A percentile compares a stretch with the other conserved stretches of the same genome.
Conservation (phyloP, 345 rosid species). For the Eucalyptus albens region DNA sequence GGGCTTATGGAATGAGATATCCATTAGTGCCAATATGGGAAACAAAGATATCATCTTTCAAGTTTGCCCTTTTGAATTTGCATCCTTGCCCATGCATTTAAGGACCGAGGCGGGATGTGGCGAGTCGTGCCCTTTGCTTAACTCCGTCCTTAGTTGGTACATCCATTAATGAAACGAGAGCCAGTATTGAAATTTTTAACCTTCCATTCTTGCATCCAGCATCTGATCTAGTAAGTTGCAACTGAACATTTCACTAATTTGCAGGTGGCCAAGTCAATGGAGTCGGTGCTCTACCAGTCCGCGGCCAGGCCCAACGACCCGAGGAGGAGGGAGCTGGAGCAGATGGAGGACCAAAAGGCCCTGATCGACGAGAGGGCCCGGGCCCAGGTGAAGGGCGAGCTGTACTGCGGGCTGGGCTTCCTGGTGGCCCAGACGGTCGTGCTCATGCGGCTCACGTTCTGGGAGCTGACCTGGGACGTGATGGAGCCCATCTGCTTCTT, state of each 20-base stretch:
- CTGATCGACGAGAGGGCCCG: conserved; percentile 44
- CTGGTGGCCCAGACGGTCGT: conserved; percentile 47
- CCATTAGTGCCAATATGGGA: not conserved
- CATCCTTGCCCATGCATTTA: not conserved
- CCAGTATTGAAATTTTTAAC: not conserved
- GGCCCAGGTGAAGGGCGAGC: conserved; percentile 46
- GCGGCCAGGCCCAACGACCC: conserved; percentile 36
- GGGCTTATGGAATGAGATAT: not conserved
- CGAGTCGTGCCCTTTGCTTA: not conserved
- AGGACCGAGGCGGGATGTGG: not conserved
- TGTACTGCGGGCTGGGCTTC: conserved; percentile 61
- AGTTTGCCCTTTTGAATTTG: not conserved
- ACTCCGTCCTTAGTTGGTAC: not conserved
- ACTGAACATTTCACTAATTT: not conserved
- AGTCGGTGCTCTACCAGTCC: conserved; percentile 26
- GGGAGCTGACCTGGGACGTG: conserved; percentile 95
- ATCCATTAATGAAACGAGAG: not conserved
- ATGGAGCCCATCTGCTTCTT: conserved; percentile 98
- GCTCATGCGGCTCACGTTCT: conserved; percentile 92
- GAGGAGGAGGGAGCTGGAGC: conserved; percentile 47
- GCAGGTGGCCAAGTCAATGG: conserved; percentile 56
- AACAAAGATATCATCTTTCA: not conserved
- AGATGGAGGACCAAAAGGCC: conserved; percentile 52
- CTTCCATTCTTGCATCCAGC: not conserved
- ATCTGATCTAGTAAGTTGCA: not conserved